Conservation (phyloP, 225 moss, liverwort and hornwort species). For the Ulota crispa region DNA sequence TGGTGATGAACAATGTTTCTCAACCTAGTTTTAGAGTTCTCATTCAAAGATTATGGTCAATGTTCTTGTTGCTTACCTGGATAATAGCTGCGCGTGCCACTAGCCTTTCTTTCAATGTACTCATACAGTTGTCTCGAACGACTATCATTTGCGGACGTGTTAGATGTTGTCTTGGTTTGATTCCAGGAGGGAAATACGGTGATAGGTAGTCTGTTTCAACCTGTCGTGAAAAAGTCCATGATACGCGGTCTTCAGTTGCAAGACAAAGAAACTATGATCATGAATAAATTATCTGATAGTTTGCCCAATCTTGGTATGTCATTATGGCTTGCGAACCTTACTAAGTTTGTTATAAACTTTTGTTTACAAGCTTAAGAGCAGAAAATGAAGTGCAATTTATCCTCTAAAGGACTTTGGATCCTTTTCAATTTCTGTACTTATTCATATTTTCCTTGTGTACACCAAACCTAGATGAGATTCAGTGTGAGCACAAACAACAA, state of each 20-base stretch:
- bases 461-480: too few relatives aligned
- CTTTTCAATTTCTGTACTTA: too few relatives aligned
- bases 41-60: background rate
- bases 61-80: slow-evolving; percentile 35
- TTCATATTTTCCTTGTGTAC: too few relatives aligned
- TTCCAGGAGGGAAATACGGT: slow-evolving; percentile 58
- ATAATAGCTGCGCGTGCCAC: slow-evolving; percentile 65
- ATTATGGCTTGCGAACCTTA: background rate
- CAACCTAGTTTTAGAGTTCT: background rate
- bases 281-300: background rate
- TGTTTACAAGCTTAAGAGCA: background rate
- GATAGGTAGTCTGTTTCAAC: slow-evolving; percentile 70
- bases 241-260: background rate
- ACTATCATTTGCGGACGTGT: slow-evolving; percentile 67
- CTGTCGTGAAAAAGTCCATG: slow-evolving; percentile 17
- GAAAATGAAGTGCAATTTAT: background rate
- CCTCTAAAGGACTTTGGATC: too few relatives aligned
- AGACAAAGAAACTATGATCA: background rate
- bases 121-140: slow-evolving; percentile 66
- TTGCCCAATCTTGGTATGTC: background rate
- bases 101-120: slow-evolving; percentile 48
- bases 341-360: background rate
- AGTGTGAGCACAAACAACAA: too few relatives aligned
- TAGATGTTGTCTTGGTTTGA: slow-evolving; percentile 77
- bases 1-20: background rate